These are phyloP conservation scores for Aphanomyces cochlioides DNA, from an alignment of 352 stramenopile species.

Conservation along the genomic window DNA sequence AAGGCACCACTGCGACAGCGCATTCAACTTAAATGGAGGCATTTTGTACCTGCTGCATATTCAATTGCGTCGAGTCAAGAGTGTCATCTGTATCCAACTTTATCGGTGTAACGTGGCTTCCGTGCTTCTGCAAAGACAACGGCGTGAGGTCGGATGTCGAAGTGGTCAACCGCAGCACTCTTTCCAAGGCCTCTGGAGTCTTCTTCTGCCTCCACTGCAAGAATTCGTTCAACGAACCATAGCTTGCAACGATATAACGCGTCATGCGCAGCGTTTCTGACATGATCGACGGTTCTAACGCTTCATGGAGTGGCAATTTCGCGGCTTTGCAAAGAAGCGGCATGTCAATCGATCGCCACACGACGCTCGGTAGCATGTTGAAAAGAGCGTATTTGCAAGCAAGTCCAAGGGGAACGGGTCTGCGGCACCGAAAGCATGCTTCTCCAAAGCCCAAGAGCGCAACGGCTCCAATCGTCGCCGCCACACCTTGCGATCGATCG, in stretches of 20 bases:
- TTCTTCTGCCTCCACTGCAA: background rate
- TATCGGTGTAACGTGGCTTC: background rate
- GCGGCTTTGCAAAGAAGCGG: background rate
- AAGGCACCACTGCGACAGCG: conserved; percentile 10
- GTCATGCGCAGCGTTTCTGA: conserved; percentile 50
- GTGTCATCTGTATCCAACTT: background rate
- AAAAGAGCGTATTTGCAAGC: conserved; percentile 50
- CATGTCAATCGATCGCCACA: conserved; percentile 50
- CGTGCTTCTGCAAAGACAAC: background rate
- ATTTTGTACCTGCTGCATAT: conserved; percentile 19
- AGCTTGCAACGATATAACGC: conserved; percentile 51
- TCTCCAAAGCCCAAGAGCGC: conserved; percentile 52
- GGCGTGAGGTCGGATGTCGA: background rate
- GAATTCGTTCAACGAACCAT: conserved; percentile 46
- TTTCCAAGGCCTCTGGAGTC: background rate
- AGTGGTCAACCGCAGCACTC: conserved; percentile 6
- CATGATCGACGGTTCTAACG: conserved; percentile 38
- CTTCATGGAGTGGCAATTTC: background rate
- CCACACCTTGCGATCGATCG: background rate
- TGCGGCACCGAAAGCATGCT: conserved; percentile 51
- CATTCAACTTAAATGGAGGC: background rate
- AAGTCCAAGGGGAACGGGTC: conserved; percentile 66
- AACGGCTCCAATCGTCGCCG: conserved; percentile 1
- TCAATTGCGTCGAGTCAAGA: background rate
- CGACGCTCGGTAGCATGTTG: conserved; percentile 58